Evolutionary conservation across 345 rosid species (phyloP), one percentile per base, ranked within the genome.

Genomic region (Firmiana major): DNA sequence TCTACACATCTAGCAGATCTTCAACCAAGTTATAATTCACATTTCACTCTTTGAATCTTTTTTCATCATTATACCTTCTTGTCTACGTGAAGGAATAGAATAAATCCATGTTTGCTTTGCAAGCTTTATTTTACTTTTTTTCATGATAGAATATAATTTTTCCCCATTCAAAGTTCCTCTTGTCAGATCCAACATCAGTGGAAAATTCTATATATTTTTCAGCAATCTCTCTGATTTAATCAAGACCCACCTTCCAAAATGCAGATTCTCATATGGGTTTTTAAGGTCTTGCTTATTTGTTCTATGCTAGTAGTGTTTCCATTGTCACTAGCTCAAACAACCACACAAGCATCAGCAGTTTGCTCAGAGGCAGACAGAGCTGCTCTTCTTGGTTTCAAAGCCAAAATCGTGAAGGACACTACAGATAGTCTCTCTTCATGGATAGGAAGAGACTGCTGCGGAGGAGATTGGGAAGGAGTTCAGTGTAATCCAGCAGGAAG

Each of bases 381-480:
- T 36, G 87, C 97, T 74, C 97, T 95, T 78, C 90, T 92, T 46
- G 77, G 82, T 15, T 93, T 95, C 91, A 95, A 93, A 84, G 83
- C 92, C 63, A 88, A 81, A 75, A 93, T 95, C 83, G 45, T 80
- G 63, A 66, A 85, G 63, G 99, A 93, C 83, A 90, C 97, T 38
- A 89, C 96, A 0, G 96, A 79, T 9, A 84, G 81, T 84, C 82
- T 93, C 1, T 81, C 86, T 28, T 89, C 98, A 5, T 95, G 99
- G 98, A 80, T 81, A 1, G 96, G 98, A 31, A 82, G 71, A 64
- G 91, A 90, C 51, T 95, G 98, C 85, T 92, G 97, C 40, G 83
- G 84, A 58, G 97, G 93, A 68, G 97, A 90, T 36, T 95, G 99
- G 99, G 98, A 89, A 76, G 99, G 98, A 63, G 92, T 95, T 74